Base-by-base conservation (phyloP, 345 rosid genomes). In the Hibiscus syriacus region DNA sequence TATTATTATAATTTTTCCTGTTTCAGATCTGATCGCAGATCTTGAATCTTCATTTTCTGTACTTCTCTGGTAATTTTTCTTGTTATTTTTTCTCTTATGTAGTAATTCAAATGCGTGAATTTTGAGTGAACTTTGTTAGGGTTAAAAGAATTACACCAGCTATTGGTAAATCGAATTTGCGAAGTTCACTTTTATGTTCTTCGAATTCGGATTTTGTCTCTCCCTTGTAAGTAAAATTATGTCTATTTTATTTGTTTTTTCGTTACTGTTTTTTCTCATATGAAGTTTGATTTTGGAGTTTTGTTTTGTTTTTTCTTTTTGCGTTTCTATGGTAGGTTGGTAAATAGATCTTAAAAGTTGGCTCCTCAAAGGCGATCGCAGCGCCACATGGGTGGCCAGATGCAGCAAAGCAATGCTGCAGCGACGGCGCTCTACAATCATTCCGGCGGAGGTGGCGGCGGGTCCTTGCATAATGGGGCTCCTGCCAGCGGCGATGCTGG, bases 361-460 rank as follows among this genome's bases (percentile, higher is more conserved):
- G 99, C 98, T 83, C 98, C 99, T 41, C 99, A 90, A 82, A 94
- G 88, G 84, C 92, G 99, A 78, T 92, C 96, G 64, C 99, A 94
- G 92, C n/a, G 99, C 96, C 99, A 74, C 96, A 81, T 82, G 86
- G 97, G 99, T 70, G 98, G 99, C 92, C 98, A 91, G 84, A 82
- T 92, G 99, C 99, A 88, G 96, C 99, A 92, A 83, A 82, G 65
- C 79, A 87, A 83, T 80, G 89, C 90, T 76, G 96, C 96, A 64
- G 86, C 91, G 55, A 80, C 97, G 63, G 82, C 98, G 76, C 80
- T 95, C 12, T 92, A 83, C 67, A 98, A 95, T 78, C 80, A 78
- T 57, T 64, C 72, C 20, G 71, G 54, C 23, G 75, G 80, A 23
- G 94, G 86, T 10, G 58, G 58, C 8, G 32, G 58, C 3, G n/a